Evolutionary conservation across 768 basidiomycete genomes (phyloP).

Genomic region (Naganishia randhawae): DNA sequence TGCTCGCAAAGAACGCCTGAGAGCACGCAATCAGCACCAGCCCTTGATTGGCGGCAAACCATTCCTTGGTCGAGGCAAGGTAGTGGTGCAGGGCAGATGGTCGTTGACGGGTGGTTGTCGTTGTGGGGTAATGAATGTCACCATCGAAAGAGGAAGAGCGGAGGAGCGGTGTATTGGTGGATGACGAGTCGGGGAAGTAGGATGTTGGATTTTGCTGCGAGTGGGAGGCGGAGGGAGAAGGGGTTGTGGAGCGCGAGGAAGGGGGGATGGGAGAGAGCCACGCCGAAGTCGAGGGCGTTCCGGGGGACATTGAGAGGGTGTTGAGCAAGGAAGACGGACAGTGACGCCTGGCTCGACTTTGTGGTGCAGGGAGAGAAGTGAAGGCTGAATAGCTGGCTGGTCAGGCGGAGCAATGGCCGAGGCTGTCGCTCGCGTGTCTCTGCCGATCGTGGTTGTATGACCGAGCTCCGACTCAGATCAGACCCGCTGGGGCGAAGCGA

Average conservation of each 20-base stretch:
- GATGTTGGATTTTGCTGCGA: slow-evolving; percentile 1
- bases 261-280: not conserved
- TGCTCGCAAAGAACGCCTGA: slow-evolving; percentile 21
- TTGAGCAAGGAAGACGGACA: not conserved
- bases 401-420: no score
- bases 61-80: slow-evolving; percentile 2
- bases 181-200: slow-evolving; percentile 4
- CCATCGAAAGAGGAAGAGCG: not conserved
- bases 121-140: not conserved
- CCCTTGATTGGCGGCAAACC: slow-evolving; percentile 19
- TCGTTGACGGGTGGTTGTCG: not conserved
- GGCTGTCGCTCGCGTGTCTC: no score
- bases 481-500: no score
- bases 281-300: not conserved
- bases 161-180: not conserved
- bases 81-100: not conserved
- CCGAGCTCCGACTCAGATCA: no score
- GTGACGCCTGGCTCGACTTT: no score
- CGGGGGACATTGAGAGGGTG: not conserved
- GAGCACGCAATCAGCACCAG: slow-evolving; percentile 20
- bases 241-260: not conserved
- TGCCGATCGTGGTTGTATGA: no score
- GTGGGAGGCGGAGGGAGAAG: not conserved
- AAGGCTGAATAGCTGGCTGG: no score
- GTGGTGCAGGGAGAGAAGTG: not conserved